Evolutionary conservation across 169 alveolate genomes (phyloP).

Genomic region (Plasmodium adleri): DNA sequence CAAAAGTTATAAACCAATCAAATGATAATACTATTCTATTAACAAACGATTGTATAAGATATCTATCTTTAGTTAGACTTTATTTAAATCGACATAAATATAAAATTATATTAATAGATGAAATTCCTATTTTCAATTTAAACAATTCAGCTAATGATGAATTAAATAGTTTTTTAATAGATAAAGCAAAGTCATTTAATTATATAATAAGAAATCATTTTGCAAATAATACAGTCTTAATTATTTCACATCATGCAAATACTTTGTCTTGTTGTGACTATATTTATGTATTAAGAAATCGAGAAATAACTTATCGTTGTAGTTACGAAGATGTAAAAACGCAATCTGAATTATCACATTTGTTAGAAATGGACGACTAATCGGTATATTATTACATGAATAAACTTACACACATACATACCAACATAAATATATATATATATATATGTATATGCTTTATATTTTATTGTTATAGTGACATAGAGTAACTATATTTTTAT

Average conservation of each 20-base stretch:
- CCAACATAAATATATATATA: too few relatives aligned
- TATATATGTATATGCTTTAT: too few relatives aligned
- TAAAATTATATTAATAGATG: conserved; percentile 86
- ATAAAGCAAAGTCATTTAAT: conserved; percentile 48
- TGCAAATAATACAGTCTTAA: conserved; percentile 78
- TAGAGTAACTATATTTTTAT: too few relatives aligned
- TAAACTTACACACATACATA: too few relatives aligned
- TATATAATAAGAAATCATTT: conserved; percentile 76
- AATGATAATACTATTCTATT: conserved; percentile 30
- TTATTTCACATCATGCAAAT: conserved; percentile 80
- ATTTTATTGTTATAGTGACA: too few relatives aligned
- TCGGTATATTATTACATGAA: too few relatives aligned
- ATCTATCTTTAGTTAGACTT: conserved; percentile 83
- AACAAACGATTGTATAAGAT: conserved; percentile 81
- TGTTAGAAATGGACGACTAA: conserved; percentile 28
- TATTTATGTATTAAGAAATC: conserved; percentile 78
- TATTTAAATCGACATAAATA: conserved; percentile 81
- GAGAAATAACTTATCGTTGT: conserved; percentile 69
- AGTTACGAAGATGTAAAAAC: conserved; percentile 38
- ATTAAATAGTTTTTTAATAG: conserved; percentile 12
- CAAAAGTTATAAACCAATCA: not conserved
- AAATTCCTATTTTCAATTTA: conserved; percentile 83
- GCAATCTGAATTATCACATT: conserved; percentile 39
- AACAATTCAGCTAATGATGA: conserved; percentile 1
- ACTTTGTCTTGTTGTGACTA: conserved; percentile 79